Conservation (phyloP, 805 yeast genomes). For the Starmerella etchellsii region DNA sequence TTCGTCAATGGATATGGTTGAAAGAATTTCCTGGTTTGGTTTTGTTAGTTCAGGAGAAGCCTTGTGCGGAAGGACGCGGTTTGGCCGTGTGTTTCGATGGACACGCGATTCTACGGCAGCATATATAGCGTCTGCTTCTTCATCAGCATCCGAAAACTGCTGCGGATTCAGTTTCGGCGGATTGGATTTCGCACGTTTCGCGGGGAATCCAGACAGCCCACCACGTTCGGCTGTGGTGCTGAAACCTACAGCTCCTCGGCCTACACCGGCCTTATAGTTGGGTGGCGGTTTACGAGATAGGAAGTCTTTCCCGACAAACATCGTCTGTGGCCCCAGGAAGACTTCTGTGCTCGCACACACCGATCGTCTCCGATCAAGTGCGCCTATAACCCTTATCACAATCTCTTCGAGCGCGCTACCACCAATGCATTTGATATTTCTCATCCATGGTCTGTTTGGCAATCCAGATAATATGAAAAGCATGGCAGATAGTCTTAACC, state of each 20-base stretch:
- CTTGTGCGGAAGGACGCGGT: too few species aligned
- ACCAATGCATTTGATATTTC: conserved; percentile 18
- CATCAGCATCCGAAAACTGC: conserved; percentile 1
- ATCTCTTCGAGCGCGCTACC: too few species aligned
- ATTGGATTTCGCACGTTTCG: not conserved
- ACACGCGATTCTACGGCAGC: conserved; percentile 7
- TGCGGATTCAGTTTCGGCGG: not conserved
- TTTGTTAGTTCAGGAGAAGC: not conserved
- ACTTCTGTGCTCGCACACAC: too few species aligned
- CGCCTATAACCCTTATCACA: too few species aligned
- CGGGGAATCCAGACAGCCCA: not conserved
- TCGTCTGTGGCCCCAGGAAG: not conserved
- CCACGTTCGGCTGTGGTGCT: conserved; percentile 35
- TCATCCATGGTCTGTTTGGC: conserved; percentile 42
- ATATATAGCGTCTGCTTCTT: conserved; percentile 12
- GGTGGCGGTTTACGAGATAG: conserved; percentile 77
- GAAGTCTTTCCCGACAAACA: conserved; percentile 32
- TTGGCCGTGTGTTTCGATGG: not conserved
- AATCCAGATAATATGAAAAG: conserved; percentile 45
- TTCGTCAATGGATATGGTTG: conserved; percentile 48
- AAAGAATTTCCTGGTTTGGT: conserved; percentile 37
- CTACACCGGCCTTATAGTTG: conserved; percentile 84
- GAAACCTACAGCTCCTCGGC: conserved; percentile 92
- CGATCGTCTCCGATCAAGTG: too few species aligned
- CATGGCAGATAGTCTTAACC: conserved; percentile 33